A percentile compares a stretch with the other conserved stretches of the same genome.
These are phyloP conservation scores for Pythium plurisporium DNA, from an alignment of 352 stramenopile species.

Conservation along the genomic window DNA sequence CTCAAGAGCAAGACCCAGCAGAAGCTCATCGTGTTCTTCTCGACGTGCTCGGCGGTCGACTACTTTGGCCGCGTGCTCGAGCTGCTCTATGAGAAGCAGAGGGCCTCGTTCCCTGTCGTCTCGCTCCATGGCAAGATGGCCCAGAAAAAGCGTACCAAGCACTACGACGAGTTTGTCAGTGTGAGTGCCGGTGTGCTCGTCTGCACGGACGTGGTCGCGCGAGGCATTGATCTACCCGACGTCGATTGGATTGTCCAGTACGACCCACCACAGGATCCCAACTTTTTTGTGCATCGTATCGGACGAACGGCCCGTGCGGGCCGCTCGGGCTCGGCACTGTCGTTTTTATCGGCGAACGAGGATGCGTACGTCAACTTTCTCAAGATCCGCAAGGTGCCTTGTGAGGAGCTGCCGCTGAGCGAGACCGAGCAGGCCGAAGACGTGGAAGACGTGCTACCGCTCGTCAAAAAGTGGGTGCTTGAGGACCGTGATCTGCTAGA, in stretches of 20 bases:
- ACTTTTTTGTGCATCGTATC: conserved; percentile 98
- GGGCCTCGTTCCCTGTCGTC: conserved; percentile 45
- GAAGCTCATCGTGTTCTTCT: conserved; percentile 99
- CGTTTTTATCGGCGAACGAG: conserved; percentile 96
- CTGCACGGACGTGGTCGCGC: conserved; percentile 98
- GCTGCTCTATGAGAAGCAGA: conserved; percentile 46
- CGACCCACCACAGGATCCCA: conserved; percentile 96
- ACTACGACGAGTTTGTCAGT: conserved; percentile 71
- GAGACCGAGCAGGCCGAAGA: conserved; percentile 45
- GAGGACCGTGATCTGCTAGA: conserved; percentile 97
- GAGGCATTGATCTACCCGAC: conserved; percentile 97
- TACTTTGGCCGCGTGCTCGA: conserved; percentile 94
- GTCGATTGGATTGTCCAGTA: conserved; percentile 99
- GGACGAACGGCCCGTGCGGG: conserved; percentile 96
- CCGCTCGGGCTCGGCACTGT: conserved; percentile 87
- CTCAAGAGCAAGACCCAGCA: conserved; percentile 79
- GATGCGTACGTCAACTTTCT: conserved; percentile 97
- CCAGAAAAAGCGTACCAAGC: conserved; percentile 82
- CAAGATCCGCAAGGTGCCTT: conserved; percentile 91
- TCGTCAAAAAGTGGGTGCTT: conserved; percentile 87
- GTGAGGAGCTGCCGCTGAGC: conserved; percentile 70
- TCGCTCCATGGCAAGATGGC: conserved; percentile 94
- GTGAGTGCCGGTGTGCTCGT: conserved; percentile 86
- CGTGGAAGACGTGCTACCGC: conserved; percentile 82
- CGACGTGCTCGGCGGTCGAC: conserved; percentile 98